Evolutionary conservation across 495 filamentous ascomycete species (phyloP), one percentile per base, ranked within the genome.

Genomic region (Achaetomiella virescens): DNA sequence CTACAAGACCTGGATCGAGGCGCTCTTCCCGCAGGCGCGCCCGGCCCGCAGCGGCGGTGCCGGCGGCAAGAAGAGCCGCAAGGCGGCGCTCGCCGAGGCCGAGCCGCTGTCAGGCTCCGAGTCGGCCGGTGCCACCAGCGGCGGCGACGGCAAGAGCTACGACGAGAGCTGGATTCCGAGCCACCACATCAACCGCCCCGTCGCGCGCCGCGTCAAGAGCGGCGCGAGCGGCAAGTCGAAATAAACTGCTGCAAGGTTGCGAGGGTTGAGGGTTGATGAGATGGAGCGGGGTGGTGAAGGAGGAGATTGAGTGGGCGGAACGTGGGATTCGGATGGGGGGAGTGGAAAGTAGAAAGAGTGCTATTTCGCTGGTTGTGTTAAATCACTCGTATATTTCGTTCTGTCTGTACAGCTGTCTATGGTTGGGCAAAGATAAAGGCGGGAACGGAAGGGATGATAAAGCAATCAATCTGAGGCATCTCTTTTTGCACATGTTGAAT

Each of bases 161-260:
- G 93, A 98, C 65, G 89, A 91, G 75, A 88, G 86, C 73, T 98
- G 93, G 93, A 97, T 98, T 66, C 93, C 93, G 17, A 84, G 82
- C 54, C 83, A 87, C 67, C 92, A 97, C 73, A 83, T 97, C 70
- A 90, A 93, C 76, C 84, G 87, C 63, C 90, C 91, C 37, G 78
- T 85, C 58, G 85, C 90, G 42, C 84, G 83, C 63, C 84, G 89
- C 65, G 84, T 92, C 59, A 89, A 90, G 79, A 86, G 85, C 66
- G 76, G 81, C 61, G 72, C 80, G 48, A 80, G 81, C 58, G 73
- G 72, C 59, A 85, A 84, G 81, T 70, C 74, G 65, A 70, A 81
- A 70, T 71, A 73, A 47, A 56, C 27, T 31, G 27, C 27, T 12
- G 35, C 6, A 18, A n/a, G 6, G 21, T 22, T 50, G 29, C 3